A percentile compares a stretch with the other conserved stretches of the same genome.
These are phyloP conservation scores for Chlamydomonas eustigma DNA, from an alignment of 139 green algal species.

Conservation along the genomic window DNA sequence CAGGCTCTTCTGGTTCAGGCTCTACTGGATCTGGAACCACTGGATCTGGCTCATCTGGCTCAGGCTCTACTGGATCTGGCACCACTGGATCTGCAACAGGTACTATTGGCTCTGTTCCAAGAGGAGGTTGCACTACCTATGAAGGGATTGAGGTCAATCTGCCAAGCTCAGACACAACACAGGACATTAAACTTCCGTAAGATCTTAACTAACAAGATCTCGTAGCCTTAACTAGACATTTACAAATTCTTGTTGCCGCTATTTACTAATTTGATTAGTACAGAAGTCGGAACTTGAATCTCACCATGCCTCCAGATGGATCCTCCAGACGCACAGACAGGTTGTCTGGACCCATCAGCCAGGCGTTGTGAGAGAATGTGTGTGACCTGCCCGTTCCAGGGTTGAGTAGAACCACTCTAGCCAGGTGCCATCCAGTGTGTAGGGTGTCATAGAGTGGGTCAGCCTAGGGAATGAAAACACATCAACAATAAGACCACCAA, in stretches of 20 bases:
- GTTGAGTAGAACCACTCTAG: not conserved
- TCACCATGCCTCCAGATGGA: not conserved
- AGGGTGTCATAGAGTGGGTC: not conserved
- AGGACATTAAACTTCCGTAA: too few relatives aligned
- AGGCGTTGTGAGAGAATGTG: not conserved
- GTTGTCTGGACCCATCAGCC: slow-evolving; percentile 1
- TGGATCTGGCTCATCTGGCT: not conserved
- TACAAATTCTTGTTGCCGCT: not conserved
- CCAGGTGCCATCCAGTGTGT: slow-evolving; percentile 9
- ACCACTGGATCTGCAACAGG: not conserved
- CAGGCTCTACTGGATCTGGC: not conserved
- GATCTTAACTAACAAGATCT: too few relatives aligned
- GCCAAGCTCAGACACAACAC: too few relatives aligned
- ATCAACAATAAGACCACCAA: too few relatives aligned
- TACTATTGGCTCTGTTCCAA: not conserved
- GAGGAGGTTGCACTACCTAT: not conserved
- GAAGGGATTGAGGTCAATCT: too few relatives aligned
- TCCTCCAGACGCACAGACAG: not conserved
- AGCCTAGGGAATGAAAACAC: not conserved
- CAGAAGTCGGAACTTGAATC: too few relatives aligned
- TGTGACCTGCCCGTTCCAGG: not conserved
- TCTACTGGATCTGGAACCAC: not conserved
- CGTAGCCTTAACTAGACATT: not conserved
- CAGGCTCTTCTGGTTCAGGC: not conserved
- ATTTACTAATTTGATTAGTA: not conserved